Conservation (phyloP, 257 asterid genomes). For the Fraxinus cuspidata region DNA sequence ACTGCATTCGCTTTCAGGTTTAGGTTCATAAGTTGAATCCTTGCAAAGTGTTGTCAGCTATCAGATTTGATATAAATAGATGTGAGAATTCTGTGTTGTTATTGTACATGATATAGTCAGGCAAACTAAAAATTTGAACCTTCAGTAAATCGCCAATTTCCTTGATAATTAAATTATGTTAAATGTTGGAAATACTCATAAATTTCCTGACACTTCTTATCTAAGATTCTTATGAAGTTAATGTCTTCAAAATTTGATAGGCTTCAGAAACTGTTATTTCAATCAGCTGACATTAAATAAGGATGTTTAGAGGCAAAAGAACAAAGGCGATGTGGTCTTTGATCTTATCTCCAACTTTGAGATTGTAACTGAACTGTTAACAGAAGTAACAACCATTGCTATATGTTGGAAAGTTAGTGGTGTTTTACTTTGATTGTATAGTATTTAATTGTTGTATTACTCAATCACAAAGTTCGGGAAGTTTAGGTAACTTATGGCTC, state of each 20-base stretch:
- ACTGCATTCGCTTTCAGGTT: background rate
- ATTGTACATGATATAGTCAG: background rate
- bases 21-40: conserved; percentile 7
- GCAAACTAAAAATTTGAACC: conserved; percentile 1
- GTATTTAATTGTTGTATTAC: no score
- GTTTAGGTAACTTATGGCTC: no score
- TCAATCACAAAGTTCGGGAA: no score
- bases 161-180: background rate
- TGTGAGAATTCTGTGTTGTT: background rate
- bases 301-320: background rate
- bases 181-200: background rate
- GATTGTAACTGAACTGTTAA: no score
- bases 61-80: conserved; percentile 1
- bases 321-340: background rate
- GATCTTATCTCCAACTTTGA: background rate
- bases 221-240: conserved; percentile 2
- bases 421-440: no score
- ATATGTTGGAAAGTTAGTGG: no score
- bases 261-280: background rate
- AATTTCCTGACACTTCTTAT: conserved; percentile 11
- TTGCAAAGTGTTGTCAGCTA: conserved; percentile 5
- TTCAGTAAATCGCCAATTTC: background rate
- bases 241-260: background rate
- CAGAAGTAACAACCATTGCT: no score
- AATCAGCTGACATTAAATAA: conserved; percentile 5